Base-by-base conservation (phyloP, 495 filamentous ascomycete species). In the Hypomontagnella monticulosa region DNA sequence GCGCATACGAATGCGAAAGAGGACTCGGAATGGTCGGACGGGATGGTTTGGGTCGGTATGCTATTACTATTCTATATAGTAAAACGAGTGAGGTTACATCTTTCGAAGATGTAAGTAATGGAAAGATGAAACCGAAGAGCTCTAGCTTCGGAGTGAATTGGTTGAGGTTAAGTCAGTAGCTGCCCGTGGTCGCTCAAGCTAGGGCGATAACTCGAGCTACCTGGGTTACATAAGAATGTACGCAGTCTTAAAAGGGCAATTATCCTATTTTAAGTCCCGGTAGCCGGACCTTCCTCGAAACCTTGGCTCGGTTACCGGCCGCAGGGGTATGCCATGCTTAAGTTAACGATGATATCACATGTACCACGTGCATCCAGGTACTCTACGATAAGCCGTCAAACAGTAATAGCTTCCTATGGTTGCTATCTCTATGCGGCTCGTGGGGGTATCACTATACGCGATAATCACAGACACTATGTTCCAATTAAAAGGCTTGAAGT, bases 11-110 rank as follows among this genome's bases (percentile, higher is more conserved):
- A 15, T 18, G 20, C 6, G 23, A 14, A 55, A n/a, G 38, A 8
- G 20, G 15, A 40, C 33, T 63, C 51, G 60, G 52, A 52, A 40
- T 38, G 18, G 11, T 50, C 56, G 50, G 57, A 49, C 19, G 51
- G 34, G 18, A 4, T 55, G 33, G 16, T 30, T 30, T 43, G 27
- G 38, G 61, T 57, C 53, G 15, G 43, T 60, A 55, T 66, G 41
- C 10, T 49, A 60, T 38, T 41, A 15, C 12, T 43, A 55, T 37
- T 43, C 2, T 57, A 57, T 15, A 44, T 9, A 27, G 5, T 33
- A 42, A 27, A 52, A 67, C 50, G 30, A 57, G n/a, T 53, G 33
- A 41, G 23, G 36, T 67, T 30, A 67, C 63, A 61, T 67, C 32
- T 57, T 63, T 41, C 14, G 3, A 40, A 52, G 19, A 23, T 38